phyloP scores from a whole-genome alignment of 768 basidiomycete species.

The Cystofilobasidium macerans region DNA sequence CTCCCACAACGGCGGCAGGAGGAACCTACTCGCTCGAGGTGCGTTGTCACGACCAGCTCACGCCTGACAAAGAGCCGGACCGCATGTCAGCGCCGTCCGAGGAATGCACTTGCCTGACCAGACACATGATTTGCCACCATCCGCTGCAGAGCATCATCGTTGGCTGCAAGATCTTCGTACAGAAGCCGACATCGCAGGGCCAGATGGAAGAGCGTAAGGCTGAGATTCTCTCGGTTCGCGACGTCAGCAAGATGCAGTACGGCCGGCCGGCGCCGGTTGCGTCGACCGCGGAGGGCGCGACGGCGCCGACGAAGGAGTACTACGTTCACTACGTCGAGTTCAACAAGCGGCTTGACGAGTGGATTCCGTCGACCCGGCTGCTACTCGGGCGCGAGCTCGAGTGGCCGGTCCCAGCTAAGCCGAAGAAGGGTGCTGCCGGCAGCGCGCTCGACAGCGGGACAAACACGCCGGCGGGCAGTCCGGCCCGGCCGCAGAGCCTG shows the following conservation, averaged over 20 bases:
- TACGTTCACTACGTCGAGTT: conserved; percentile 99
- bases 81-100: too few relatives aligned
- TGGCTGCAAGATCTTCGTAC: conserved; percentile 91
- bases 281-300: conserved; percentile 41
- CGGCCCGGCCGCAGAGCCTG: conserved; percentile 28
- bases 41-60: conserved; percentile 19
- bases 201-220: conserved; percentile 79
- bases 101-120: too few relatives aligned
- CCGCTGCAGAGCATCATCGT: conserved; percentile 80
- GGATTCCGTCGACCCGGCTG: conserved; percentile 81
- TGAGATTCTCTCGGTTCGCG: conserved; percentile 89
- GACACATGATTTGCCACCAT: too few relatives aligned
- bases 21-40: conserved; percentile 34
- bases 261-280: conserved; percentile 37
- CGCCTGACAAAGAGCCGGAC: too few relatives aligned
- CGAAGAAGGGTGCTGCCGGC: conserved; percentile 45
- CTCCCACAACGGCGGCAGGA: conserved; percentile 32
- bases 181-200: conserved; percentile 63
- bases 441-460: not conserved
- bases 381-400: conserved; percentile 77
- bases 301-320: conserved; percentile 68
- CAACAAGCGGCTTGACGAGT: conserved; percentile 98
- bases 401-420: conserved; percentile 56
- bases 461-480: conserved; percentile 22
- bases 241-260: conserved; percentile 50